Conservation (phyloP, 352 stramenopile genomes). For the Phytophthora kernoviae region DNA sequence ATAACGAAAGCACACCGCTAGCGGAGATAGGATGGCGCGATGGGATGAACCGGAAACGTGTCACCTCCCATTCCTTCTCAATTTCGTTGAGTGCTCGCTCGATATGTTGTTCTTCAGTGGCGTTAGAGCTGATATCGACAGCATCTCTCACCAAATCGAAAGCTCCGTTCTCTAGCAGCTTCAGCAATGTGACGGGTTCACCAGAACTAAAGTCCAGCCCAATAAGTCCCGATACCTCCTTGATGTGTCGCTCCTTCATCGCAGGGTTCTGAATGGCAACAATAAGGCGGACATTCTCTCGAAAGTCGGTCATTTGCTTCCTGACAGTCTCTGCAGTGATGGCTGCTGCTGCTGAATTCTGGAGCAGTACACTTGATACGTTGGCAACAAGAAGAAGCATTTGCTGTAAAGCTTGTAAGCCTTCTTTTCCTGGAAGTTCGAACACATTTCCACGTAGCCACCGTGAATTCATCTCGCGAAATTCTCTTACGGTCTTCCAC, state of each 20-base stretch:
- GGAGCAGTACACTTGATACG: slow-evolving; percentile 60
- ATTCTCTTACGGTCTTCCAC: slow-evolving; percentile 73
- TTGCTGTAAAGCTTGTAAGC: slow-evolving; percentile 45
- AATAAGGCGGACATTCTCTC: slow-evolving; percentile 67
- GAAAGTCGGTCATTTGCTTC: slow-evolving; percentile 83
- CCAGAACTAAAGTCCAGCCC: slow-evolving; percentile 53
- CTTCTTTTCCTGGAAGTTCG: slow-evolving; percentile 64
- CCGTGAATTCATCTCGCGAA: slow-evolving; percentile 68
- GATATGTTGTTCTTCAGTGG: slow-evolving; percentile 69
- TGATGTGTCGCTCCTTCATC: slow-evolving; percentile 70
- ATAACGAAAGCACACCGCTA: slow-evolving; percentile 5
- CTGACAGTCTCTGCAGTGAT: slow-evolving; percentile 76
- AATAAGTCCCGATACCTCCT: slow-evolving; percentile 55
- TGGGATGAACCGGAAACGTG: slow-evolving; percentile 53
- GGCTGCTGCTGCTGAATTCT: slow-evolving; percentile 58
- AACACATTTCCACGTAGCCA: slow-evolving; percentile 75
- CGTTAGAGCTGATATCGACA: slow-evolving; percentile 67
- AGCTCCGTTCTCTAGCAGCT: slow-evolving; percentile 70
- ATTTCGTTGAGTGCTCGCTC: slow-evolving; percentile 57
- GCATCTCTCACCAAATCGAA: slow-evolving; percentile 58
- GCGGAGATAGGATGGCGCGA: slow-evolving; percentile 12
- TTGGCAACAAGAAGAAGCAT: slow-evolving; percentile 62
- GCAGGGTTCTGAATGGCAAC: slow-evolving; percentile 67
- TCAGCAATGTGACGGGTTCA: slow-evolving; percentile 69
- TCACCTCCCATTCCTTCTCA: slow-evolving; percentile 47